Evolutionary conservation across 208 protist species (phyloP).

Genomic region (Naegleria lovaniensis): DNA sequence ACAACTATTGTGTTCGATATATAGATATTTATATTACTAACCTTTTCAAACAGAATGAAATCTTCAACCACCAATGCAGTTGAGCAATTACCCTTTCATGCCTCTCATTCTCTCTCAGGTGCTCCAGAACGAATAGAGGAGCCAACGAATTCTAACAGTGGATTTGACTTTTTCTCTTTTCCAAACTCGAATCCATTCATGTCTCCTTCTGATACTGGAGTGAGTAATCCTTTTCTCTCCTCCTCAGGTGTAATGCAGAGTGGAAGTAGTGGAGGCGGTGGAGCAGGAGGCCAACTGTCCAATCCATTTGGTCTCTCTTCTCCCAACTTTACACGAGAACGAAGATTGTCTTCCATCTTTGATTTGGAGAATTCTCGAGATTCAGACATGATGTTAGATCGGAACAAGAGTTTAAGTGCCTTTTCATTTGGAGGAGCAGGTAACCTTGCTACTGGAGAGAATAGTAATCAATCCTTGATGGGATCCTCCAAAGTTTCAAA

Average conservation of each 20-base stretch:
- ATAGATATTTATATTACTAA: no score
- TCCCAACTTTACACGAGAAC: not conserved
- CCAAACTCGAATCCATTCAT: not conserved
- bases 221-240: not conserved
- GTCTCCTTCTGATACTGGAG: not conserved
- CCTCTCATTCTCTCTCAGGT: no score
- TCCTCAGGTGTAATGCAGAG: no score
- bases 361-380: not conserved
- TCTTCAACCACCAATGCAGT: no score
- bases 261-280: not conserved
- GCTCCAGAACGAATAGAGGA: no score
- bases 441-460: no score
- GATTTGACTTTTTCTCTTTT: not conserved
- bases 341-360: not conserved
- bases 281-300: not conserved
- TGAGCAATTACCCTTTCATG: no score
- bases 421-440: not conserved
- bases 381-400: not conserved
- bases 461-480: no score
- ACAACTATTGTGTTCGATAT: no score
- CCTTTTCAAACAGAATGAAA: no score
- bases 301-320: no score
- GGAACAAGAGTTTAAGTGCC: not conserved
- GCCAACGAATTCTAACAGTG: not conserved
- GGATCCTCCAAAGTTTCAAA: no score